Evolutionary conservation across 2,329 filamentous ascomycete genomes (phyloP).

Genomic region (Diaporthe eres): DNA sequence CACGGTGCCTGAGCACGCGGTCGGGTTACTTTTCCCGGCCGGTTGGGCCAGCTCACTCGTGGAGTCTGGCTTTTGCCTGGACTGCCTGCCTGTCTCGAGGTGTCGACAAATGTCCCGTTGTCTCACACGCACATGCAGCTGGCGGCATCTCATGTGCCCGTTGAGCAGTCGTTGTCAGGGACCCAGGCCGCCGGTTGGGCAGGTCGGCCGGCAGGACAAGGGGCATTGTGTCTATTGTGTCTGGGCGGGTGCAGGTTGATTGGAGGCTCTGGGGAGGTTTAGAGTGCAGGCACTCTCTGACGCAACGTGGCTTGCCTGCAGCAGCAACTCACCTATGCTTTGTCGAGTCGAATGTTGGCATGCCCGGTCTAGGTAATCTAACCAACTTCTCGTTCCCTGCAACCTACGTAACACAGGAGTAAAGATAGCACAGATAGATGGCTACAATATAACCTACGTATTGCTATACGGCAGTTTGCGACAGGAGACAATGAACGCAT

Average conservation of each 20-base stretch:
- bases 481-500: not conserved
- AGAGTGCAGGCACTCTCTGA: not conserved
- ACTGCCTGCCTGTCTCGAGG: not conserved
- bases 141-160: slow-evolving; percentile 28
- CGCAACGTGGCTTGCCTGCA: slow-evolving; percentile 19
- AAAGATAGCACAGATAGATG: not conserved
- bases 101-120: slow-evolving; percentile 5
- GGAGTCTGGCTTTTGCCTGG: not conserved
- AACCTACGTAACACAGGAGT: not conserved
- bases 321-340: not conserved
- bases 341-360: not conserved
- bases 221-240: slow-evolving; percentile 2
- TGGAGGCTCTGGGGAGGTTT: slow-evolving; percentile 19
- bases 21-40: slow-evolving; percentile 22
- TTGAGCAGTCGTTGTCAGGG: slow-evolving; percentile 3
- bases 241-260: slow-evolving; percentile 16
- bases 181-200: slow-evolving; percentile 9
- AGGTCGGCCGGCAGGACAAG: not conserved
- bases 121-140: slow-evolving; percentile 29
- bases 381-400: not conserved
- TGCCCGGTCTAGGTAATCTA: too few species aligned
- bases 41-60: slow-evolving; percentile 26
- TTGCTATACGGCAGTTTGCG: not conserved
- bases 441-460: not conserved
- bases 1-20: slow-evolving; percentile 22